phyloP scores from a whole-genome alignment of 176 grass and related monocot species.

The Aegilops umbellulata region DNA sequence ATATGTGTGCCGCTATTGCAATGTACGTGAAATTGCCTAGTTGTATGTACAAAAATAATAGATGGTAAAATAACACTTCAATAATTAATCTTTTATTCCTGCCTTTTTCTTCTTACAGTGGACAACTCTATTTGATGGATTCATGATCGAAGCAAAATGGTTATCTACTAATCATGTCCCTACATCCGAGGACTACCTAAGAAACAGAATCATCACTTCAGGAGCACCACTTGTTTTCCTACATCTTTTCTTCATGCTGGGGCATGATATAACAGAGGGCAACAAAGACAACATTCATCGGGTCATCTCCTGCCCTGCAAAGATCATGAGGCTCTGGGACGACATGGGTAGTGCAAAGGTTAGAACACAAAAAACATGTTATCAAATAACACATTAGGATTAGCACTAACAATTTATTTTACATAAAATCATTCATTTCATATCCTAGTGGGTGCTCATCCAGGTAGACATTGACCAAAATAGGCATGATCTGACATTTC shows the following conservation, averaged over 20 bases:
- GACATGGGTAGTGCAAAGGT: slow-evolving; percentile 74
- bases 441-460: neutral
- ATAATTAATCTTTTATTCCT: neutral
- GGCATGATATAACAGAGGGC: neutral
- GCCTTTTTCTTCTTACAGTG: slow-evolving; percentile 36
- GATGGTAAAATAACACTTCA: no score
- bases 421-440: neutral
- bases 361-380: no score
- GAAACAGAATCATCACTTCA: slow-evolving; percentile 42
- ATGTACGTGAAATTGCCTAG: no score
- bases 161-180: slow-evolving; percentile 37
- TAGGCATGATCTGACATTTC: neutral
- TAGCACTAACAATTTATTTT: no score
- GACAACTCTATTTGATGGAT: slow-evolving; percentile 56
- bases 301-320: slow-evolving; percentile 40
- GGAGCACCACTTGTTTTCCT: slow-evolving; percentile 27
- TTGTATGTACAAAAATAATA: no score
- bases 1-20: no score
- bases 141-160: slow-evolving; percentile 66
- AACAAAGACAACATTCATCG: neutral
- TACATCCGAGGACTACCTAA: slow-evolving; percentile 40
- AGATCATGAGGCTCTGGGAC: slow-evolving; percentile 69
- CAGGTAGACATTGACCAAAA: neutral
- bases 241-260: slow-evolving; percentile 37
- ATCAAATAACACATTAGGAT: no score